Evolutionary conservation across 78 protist species (phyloP).

Genomic region (Protostelium mycophagum): DNA sequence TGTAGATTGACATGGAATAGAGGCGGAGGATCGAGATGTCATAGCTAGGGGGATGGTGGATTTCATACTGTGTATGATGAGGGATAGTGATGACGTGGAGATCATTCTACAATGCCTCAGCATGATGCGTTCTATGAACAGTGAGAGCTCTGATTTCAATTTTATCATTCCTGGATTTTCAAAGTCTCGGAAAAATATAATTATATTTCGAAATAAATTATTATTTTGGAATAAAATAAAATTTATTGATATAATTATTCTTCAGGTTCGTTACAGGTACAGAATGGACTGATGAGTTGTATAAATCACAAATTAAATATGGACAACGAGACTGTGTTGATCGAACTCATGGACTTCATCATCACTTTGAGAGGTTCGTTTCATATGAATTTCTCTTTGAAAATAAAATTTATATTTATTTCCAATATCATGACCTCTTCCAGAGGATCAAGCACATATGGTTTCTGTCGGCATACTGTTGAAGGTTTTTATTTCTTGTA

Average conservation of each 20-base stretch:
- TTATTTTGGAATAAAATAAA: background rate
- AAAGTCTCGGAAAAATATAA: too few species aligned
- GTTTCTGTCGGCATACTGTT: background rate
- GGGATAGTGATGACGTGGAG: too few species aligned
- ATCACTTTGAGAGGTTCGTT: background rate
- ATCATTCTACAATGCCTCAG: background rate
- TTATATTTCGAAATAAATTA: too few species aligned
- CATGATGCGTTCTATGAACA: background rate
- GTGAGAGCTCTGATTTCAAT: too few species aligned
- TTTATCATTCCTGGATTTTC: too few species aligned
- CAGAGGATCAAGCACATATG: background rate
- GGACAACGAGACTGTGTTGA: background rate
- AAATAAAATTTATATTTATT: too few species aligned
- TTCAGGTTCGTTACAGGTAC: background rate
- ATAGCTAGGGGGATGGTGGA: too few species aligned
- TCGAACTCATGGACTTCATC: background rate
- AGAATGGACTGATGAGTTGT: background rate
- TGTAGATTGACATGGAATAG: too few species aligned
- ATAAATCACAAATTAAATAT: background rate
- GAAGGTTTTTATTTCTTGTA: background rate
- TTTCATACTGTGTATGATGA: too few species aligned
- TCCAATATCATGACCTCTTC: too few species aligned
- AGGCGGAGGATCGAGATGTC: too few species aligned
- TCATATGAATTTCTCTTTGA: background rate
- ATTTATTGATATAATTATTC: background rate